Percentiles rank a stretch among this genome's conserved stretches.
Conservation (phyloP, 331 rosid genomes). For the Pyrus hybrid region DNA sequence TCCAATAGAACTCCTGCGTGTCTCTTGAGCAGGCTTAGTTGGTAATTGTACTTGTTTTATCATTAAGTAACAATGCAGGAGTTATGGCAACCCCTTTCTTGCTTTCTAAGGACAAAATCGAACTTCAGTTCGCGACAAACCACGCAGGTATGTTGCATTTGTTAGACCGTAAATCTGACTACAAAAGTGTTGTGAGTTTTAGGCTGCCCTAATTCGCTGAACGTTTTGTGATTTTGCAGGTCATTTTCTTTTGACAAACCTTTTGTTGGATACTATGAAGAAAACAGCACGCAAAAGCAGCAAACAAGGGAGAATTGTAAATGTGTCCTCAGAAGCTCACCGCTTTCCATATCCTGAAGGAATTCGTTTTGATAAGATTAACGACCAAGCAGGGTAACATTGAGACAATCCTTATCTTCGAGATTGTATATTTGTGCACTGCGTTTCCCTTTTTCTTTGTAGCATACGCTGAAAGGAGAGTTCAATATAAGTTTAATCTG, state of each 20-base stretch:
- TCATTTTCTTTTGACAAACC: conserved; percentile 79
- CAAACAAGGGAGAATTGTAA: conserved; percentile 84
- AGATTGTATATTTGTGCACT: no score
- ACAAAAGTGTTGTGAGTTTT: not conserved
- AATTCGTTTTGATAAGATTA: conserved; percentile 61
- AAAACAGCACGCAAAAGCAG: conserved; percentile 55
- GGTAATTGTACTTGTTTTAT: not conserved
- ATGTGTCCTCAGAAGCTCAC: conserved; percentile 75
- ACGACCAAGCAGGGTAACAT: conserved; percentile 54
- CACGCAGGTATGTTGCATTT: conserved; percentile 19
- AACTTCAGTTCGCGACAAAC: conserved; percentile 41
- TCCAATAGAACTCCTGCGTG: not conserved
- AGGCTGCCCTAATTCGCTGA: not conserved
- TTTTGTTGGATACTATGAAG: conserved; percentile 75
- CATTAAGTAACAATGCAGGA: conserved; percentile 45
- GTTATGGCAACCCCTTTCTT: conserved; percentile 43
- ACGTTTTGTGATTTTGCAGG: conserved; percentile 34
- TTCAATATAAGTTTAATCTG: not conserved
- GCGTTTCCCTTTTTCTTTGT: no score
- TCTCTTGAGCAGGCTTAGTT: not conserved
- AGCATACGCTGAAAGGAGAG: no score
- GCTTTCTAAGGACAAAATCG: conserved; percentile 40
- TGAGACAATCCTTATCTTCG: not conserved
- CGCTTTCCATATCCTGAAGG: conserved; percentile 55
- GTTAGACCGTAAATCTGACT: not conserved